Evolutionary conservation across 768 basidiomycete genomes (phyloP), one percentile per base, ranked within the genome.

Genomic region (Fistulinella prunicolor): DNA sequence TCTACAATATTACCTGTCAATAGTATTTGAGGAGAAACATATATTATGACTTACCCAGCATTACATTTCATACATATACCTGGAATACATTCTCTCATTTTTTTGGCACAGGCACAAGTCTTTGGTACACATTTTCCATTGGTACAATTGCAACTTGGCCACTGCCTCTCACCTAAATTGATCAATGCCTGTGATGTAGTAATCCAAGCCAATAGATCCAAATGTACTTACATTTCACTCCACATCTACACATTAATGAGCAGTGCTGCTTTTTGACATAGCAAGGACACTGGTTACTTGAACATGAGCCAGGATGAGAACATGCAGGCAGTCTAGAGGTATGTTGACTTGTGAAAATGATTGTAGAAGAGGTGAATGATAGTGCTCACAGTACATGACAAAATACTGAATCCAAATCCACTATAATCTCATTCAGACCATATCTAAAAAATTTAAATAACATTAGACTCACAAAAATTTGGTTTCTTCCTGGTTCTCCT

Each of bases 41-140:
- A 17, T 34, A 20, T 13, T 28, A 1, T 30, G 7, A 59, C 65
- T 54, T 44, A 74, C 74, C 71, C 64, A 46, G 76, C 71, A 60
- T 73, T 63, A 51, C 79, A 81, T 1, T 38, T 55, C 0, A 53
- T 26, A 56, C 82, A 83, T 5, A 76, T 44, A 9, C 78, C 78
- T 16, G 81, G 80, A 49, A 77, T 70, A 51, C 82, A 83, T 58
- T 83, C 81, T 40, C 76, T 66, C 0, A 22, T 35, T 0, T 56
- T 21, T 6, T 30, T 42, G 1, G 28, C 43, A 61, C 82, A 83
- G 1, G 57, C 30, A 54, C 80, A 82, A 3, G 28, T 46, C 0
- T 40, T 34, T 1, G 5, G 6, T 9, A 20, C 23, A 34, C 59
- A 61, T 48, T 60, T 60, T 30, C 79, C 80, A 49, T 17, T 44